phyloP scores from a whole-genome alignment of 352 stramenopile genomes.

The Phytophthora lateralis region DNA sequence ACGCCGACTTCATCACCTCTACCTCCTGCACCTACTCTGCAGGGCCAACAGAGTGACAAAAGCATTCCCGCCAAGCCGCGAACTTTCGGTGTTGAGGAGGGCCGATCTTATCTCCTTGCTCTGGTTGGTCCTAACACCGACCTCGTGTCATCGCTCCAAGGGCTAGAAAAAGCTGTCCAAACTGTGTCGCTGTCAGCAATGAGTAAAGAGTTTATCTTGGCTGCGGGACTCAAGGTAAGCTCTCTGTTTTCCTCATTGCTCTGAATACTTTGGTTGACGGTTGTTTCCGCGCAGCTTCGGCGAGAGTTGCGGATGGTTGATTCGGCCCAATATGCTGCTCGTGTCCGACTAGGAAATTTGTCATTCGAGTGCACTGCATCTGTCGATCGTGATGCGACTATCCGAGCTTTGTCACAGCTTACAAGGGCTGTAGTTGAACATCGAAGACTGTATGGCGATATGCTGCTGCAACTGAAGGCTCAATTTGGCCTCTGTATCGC shows the following conservation, averaged over 20 bases:
- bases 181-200: constrained; percentile 47
- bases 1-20: not conserved
- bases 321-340: constrained; percentile 29
- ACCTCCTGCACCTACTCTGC: not conserved
- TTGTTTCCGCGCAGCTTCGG: constrained; percentile 48
- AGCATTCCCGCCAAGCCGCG: constrained; percentile 14
- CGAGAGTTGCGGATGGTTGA: constrained; percentile 35
- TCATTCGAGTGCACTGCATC: constrained; percentile 35
- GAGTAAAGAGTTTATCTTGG: constrained; percentile 67
- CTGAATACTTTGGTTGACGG: constrained; percentile 9
- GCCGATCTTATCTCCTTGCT: constrained; percentile 49
- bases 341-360: constrained; percentile 52
- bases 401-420: constrained; percentile 47
- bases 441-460: constrained; percentile 44
- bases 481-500: constrained; percentile 45
- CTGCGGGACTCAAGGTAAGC: constrained; percentile 55
- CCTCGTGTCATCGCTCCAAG: constrained; percentile 54
- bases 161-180: constrained; percentile 48
- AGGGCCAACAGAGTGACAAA: constrained; percentile 9
- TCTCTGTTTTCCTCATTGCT: not conserved
- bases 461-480: constrained; percentile 48
- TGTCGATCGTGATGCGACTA: constrained; percentile 55
- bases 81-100: constrained; percentile 37
- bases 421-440: constrained; percentile 45
- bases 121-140: constrained; percentile 67